phyloP scores from a whole-genome alignment of 208 protist genomes.

The Crithidia mellificae region DNA sequence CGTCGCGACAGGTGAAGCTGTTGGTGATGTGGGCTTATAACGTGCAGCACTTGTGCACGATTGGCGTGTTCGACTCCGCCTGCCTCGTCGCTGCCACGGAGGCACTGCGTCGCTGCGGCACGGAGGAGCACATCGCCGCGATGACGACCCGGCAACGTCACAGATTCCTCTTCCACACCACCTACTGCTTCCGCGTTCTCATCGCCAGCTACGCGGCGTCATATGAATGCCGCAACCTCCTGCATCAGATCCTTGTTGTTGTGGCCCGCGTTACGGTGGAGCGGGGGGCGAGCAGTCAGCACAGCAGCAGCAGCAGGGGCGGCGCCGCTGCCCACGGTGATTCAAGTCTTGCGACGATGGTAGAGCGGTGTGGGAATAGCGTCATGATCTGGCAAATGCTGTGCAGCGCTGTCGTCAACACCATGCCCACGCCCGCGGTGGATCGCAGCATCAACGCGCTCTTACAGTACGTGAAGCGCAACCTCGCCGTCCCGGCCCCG shows the following conservation, averaged over 20 bases:
- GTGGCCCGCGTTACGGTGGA: conserved; percentile 15
- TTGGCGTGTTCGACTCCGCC: conserved; percentile 7
- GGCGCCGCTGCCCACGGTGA: not conserved
- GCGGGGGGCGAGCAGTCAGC: not conserved
- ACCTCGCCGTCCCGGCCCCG: not conserved
- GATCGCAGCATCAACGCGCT: conserved; percentile 47
- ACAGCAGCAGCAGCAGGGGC: not conserved
- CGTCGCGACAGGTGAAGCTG: not conserved
- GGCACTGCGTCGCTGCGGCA: conserved; percentile 8
- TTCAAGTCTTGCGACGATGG: not conserved
- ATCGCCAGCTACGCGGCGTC: conserved; percentile 24
- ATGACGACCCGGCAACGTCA: not conserved
- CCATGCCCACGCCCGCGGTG: conserved; percentile 23
- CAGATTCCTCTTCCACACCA: not conserved
- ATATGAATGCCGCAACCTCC: conserved; percentile 24
- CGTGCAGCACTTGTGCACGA: conserved; percentile 2
- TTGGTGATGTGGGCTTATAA: not conserved
- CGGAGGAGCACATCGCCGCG: conserved; percentile 3
- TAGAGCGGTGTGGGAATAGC: not conserved
- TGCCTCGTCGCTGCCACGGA: not conserved
- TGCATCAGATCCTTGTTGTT: conserved; percentile 34
- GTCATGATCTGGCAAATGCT: conserved; percentile 34
- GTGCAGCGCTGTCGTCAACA: conserved; percentile 16
- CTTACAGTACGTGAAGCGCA: conserved; percentile 33
- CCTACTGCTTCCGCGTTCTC: conserved; percentile 30